These are phyloP conservation scores for Mycena leptocephala DNA, from an alignment of 768 basidiomycete genomes.

Conservation along the genomic window DNA sequence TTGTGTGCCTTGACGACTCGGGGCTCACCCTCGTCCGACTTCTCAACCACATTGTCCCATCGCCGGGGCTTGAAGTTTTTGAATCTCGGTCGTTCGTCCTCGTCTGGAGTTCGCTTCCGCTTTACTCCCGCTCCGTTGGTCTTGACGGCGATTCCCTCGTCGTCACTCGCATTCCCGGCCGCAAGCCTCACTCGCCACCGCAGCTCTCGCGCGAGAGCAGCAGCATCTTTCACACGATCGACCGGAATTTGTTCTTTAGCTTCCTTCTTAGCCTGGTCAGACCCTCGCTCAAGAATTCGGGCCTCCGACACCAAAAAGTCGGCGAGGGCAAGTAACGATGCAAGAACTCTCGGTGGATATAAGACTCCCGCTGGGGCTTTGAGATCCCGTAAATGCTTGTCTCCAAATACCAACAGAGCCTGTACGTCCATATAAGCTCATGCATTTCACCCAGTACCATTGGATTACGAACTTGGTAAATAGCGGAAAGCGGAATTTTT, in stretches of 20 bases:
- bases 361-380: conserved; percentile 60
- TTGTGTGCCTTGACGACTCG: conserved; percentile 54
- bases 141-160: conserved; percentile 64
- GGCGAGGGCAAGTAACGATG: conserved; percentile 80
- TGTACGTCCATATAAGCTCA: conserved; percentile 46
- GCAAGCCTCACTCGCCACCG: conserved; percentile 85
- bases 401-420: conserved; percentile 93
- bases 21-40: conserved; percentile 59
- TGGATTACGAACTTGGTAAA: conserved; percentile 75
- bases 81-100: conserved; percentile 56
- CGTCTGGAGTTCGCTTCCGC: conserved; percentile 59
- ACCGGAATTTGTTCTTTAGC: conserved; percentile 86
- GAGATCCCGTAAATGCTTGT: conserved; percentile 84
- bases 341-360: conserved; percentile 71
- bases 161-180: conserved; percentile 76
- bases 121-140: conserved; percentile 54
- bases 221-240: conserved; percentile 88
- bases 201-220: conserved; percentile 87
- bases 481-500: conserved; percentile 90
- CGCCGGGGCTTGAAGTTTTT: conserved; percentile 78
- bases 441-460: conserved; percentile 22
- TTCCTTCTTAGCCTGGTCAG: conserved; percentile 82
- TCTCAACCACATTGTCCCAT: conserved; percentile 73
- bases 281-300: conserved; percentile 78
- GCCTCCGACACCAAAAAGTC: conserved; percentile 87